Evolutionary conservation across 768 basidiomycete genomes (phyloP), one percentile per base, ranked within the genome.

Genomic region (Nidularia sp.): DNA sequence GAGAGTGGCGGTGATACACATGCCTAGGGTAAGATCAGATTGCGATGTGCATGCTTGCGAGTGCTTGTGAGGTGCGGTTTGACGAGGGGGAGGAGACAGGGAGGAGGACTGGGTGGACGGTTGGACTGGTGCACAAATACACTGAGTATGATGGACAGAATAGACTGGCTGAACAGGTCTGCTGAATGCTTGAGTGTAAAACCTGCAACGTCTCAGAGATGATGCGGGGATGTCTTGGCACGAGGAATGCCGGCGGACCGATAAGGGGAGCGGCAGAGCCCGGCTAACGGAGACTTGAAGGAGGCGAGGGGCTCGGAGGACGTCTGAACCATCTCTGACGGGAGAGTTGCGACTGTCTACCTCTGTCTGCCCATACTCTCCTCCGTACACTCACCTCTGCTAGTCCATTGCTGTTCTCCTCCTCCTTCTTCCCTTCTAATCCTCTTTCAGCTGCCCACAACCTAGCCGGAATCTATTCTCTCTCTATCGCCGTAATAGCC

Each of bases 181-280:
- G 25, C 3, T 25, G 25, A 25, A 25, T 25, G 25, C 25, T 25
- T 25, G 25, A 25, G 25, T 3, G 25, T 25, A 25, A 25, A 25
- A 25, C 2, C 25, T 3, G 25, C 25, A 25, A 25, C 3, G 25
- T 25, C 25, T 25, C 25, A 41, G 36, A 10, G 36, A 41, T 41
- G 9, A 31, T 25, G 10, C n/a, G 45, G 45, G 29, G 10, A 9
- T 12, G 29, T 12, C 13, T 42, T 48, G 31, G 34, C 50, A 39
- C 54, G 55, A 61, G 55, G 45, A 52, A 50, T 68, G 66, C 68
- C 68, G 68, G 60, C 67, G 68, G 67, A 64, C 63, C 60, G 67
- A 62, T 60, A 52, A 56, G 57, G 52, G 58, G 53, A 50, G 41
- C 54, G 58, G 55, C 54, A 51, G 36, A 48, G 57, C 50, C 58